Base-by-base conservation (phyloP, 495 filamentous ascomycete genomes). In the Opeltia flavorubescens region DNA sequence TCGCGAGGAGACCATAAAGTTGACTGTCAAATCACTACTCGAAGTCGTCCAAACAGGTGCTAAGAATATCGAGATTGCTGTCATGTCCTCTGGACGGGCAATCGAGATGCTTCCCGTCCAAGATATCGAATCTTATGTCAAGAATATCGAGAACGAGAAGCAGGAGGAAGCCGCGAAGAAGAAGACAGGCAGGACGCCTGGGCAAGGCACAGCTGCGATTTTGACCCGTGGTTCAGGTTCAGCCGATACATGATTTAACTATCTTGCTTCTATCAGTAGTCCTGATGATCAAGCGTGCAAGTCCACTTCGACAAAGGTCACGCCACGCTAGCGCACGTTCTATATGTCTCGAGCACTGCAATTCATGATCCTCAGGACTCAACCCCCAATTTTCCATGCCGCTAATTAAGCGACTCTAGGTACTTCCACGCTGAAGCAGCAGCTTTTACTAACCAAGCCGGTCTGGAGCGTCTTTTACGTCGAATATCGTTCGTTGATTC, bases 1-100 rank as follows among this genome's bases (percentile, higher is more conserved):
- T 62, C 77, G 88, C 43, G 87, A 94, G 66, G 81, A 86, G 51
- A 95, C 91, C n/a, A 88, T 98, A 63, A 86, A 91, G 63, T 72
- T 98, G 54, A 87, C 91, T 15, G 88, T 96, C 71, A 96, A 96
- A 74, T 95, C 89, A 35, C 73, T 98, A 52, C 69, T 98, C 53
- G 91, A 98, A 69, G 91, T 98, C 43, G 91, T 98, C 48, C 91
- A 98, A 62, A 98, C 91, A 12, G 91, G 91, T 41, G 93, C 91
- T 24, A 98, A 98, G 78, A 98, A 98, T 64, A 98, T 98, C 58
- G 91, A 98, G 69, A 94, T 98, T 55, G 91, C 91, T 26, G 83
- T 98, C 62, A 95, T 98, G 91, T 83, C 87, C 23, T 86, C 91
- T n/a, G 89, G 86, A 39, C 84, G 91, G 70, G 57, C 70, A 12